Conservation (phyloP, 2,329 filamentous ascomycete genomes). For the Ambrosiella cleistominuta region DNA sequence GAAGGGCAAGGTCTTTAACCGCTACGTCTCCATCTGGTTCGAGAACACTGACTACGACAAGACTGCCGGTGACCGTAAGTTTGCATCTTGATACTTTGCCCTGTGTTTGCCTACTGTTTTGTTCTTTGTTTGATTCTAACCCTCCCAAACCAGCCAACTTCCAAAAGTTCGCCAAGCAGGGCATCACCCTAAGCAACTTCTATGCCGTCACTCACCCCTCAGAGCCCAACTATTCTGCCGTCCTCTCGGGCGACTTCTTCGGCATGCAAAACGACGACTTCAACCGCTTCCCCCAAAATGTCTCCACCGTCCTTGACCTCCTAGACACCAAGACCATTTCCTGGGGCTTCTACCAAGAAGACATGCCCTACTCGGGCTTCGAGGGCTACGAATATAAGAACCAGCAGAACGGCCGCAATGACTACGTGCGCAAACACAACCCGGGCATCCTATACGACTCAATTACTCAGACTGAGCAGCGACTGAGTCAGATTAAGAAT, state of each 20-base stretch:
- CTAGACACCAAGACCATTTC: conserved; percentile 46
- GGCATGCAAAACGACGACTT: conserved; percentile 55
- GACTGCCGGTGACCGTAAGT: conserved; percentile 42
- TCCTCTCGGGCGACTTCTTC: conserved; percentile 54
- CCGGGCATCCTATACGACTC: conserved; percentile 47
- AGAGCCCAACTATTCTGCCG: conserved; percentile 58
- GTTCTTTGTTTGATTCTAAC: neutral
- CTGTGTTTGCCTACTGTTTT: neutral
- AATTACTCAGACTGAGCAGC: conserved; percentile 38
- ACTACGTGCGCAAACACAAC: conserved; percentile 77
- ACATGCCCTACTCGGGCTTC: conserved; percentile 58
- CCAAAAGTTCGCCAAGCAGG: conserved; percentile 18
- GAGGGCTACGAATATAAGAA: conserved; percentile 48
- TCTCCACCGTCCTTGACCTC: conserved; percentile 51
- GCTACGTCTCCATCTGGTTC: conserved; percentile 56
- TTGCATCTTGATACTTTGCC: neutral
- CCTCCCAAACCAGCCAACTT: conserved; percentile 16
- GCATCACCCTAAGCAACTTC: conserved; percentile 22
- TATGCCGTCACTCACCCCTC: conserved; percentile 53
- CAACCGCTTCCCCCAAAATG: conserved; percentile 36
- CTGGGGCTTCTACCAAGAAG: conserved; percentile 62
- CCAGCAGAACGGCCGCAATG: conserved; percentile 45
- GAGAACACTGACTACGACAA: conserved; percentile 59
- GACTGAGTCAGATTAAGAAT: conserved; percentile 57
- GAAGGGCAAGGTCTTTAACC: conserved; percentile 54